Evolutionary conservation across 345 rosid genomes (phyloP), one percentile per base, ranked within the genome.

Genomic region (Abelmoschus esculentus): DNA sequence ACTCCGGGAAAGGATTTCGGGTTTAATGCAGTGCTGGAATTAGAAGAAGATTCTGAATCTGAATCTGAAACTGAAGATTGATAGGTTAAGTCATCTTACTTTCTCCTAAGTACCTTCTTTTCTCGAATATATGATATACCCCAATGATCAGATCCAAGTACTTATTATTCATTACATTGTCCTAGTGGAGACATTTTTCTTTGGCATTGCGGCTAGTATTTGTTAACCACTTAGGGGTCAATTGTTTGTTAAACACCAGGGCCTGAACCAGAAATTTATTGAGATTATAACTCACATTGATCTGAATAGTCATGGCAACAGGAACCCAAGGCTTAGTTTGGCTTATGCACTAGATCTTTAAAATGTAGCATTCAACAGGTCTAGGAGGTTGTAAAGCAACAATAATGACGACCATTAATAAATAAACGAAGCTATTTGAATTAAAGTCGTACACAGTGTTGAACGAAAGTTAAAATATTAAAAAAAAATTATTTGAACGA

Each of bases 1-100:
- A 6, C 66, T 74, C 89, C 87, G 9, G 93, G 93, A 72, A 78
- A 70, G 42, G 79, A 75, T 14, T 88, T 88, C 19, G 83, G 83
- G 52, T 88, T 88, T 66, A 88, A 75, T 38, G 85, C 80, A 18
- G 73, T 74, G 72, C 52, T 86, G 60, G 90, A 86, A 75, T 83
- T 86, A 52, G 81, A 80, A 62, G 72, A 80, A 73, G 50, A 10
- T n/a, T n/a, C n/a, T n/a, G 53, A 49, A 49, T 13, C 52, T 10
- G 52, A 46, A 10, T 3, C 3, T 47, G 52, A 47, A 1, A 4
- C 56, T 2, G 73, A 66, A 68, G 18, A 18, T 3, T 71, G 60
- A 61, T 29, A 56, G 11, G 22, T 60, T 22, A 59, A 70, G 8
- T 38, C 8, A 2, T 50, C 56, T 22, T 31, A 26, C 29, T 13